phyloP scores from a whole-genome alignment of 2,329 filamentous ascomycete genomes.

The Blastomyces silverae region DNA sequence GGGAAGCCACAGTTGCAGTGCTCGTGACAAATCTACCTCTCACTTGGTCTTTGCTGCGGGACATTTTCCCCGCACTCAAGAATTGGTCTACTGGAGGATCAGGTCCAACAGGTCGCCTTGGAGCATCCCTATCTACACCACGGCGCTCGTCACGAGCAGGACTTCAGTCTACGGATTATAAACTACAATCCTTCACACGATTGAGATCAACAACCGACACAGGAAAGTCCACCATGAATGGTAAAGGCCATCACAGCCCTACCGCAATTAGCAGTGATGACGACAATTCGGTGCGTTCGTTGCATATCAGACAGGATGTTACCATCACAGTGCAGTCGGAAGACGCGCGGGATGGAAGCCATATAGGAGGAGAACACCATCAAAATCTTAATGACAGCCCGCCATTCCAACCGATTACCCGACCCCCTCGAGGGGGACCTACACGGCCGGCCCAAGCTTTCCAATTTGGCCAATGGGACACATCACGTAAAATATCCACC shows the following conservation, averaged over 20 bases:
- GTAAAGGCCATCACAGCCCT: constrained; percentile 25
- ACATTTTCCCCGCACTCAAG: constrained; percentile 42
- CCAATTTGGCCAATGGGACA: neutral
- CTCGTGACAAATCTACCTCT: constrained; percentile 49
- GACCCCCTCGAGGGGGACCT: neutral
- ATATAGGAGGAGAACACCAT: neutral
- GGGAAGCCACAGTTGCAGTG: constrained; percentile 41
- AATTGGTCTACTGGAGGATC: constrained; percentile 37
- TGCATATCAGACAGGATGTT: constrained; percentile 37
- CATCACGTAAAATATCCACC: neutral
- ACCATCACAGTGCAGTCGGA: constrained; percentile 30
- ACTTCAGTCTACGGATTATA: constrained; percentile 28
- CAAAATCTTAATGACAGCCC: neutral
- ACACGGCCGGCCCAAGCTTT: neutral
- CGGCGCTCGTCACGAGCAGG: constrained; percentile 18
- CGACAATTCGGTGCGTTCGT: constrained; percentile 33
- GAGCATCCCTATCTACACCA: neutral
- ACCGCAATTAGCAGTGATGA: constrained; percentile 26
- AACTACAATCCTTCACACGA: constrained; percentile 29
- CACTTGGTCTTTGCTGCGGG: constrained; percentile 47
- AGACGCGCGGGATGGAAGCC: neutral
- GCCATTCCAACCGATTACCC: neutral
- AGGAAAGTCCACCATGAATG: constrained; percentile 26
- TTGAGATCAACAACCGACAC: constrained; percentile 23
- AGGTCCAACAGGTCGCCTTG: constrained; percentile 30